These are phyloP conservation scores for Botrytis aclada DNA, from an alignment of 2,329 filamentous ascomycete genomes.

Conservation along the genomic window DNA sequence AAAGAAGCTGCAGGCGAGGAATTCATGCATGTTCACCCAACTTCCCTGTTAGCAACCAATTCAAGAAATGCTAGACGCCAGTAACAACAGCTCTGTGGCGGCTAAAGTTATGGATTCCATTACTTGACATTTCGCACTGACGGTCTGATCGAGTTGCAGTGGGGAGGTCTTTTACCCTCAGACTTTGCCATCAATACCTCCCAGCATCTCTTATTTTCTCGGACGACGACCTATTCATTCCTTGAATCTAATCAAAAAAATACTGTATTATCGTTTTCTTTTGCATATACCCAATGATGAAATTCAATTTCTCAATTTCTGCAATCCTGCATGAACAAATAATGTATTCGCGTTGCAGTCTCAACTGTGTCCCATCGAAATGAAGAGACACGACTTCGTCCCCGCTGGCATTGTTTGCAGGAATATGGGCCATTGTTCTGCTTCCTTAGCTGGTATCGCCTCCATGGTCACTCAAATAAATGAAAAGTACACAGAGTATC, in stretches of 20 bases:
- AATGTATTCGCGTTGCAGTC: neutral
- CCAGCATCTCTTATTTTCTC: neutral
- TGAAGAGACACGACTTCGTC: neutral
- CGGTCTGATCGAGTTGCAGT: neutral
- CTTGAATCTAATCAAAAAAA: neutral
- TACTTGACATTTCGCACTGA: constrained; percentile 5
- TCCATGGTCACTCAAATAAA: neutral
- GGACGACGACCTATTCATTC: neutral
- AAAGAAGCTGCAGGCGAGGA: neutral
- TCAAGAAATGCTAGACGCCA: neutral
- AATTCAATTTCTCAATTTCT: neutral
- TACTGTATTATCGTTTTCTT: neutral
- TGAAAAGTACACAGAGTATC: neutral
- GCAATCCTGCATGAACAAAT: neutral
- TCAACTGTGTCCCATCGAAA: neutral
- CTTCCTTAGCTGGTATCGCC: neutral
- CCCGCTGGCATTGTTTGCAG: neutral
- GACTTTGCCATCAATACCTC: neutral
- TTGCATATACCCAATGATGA: neutral
- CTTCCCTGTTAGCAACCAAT: neutral
- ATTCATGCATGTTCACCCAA: constrained; percentile 1
- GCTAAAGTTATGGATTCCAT: neutral
- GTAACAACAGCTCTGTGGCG: neutral
- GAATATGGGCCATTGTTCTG: neutral
- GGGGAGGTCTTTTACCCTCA: neutral